Base-by-base conservation (phyloP, 225 moss, liverwort and hornwort genomes). In the Physcomitrellopsis africana region DNA sequence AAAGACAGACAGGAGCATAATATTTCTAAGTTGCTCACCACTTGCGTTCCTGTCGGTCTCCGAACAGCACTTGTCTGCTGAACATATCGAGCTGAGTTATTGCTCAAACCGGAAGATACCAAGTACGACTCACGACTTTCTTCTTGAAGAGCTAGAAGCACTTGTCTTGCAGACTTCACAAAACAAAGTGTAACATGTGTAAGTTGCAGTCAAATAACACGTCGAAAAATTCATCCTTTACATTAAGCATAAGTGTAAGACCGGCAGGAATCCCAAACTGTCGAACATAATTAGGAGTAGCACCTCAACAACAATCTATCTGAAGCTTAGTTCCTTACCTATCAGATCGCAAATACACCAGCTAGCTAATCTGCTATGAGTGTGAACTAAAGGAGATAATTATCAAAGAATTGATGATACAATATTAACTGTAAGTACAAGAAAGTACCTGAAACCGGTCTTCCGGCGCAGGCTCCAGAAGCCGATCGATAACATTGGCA, bases 401-500 rank as follows among this genome's bases (percentile, higher is more conserved):
- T 15, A 56, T 16, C n/a, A 18, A 56, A 56, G 55, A 56, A 11
- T 18, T n/a, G 8, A 19, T 18, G 18, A 18, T 1, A 18, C 19
- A 18, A 20, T 9, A n/a, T 56, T 56, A 8, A 7, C 12, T 56
- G n/a, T 2, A 8, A 57, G 17, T 60, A 11, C 17, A 55, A 60
- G 66, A 8, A 57, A 46, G 76, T 44, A 87, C 87, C 86, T 92
- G 96, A 72, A 89, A 97, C 26, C 97, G 93, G 68, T 97, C 97
- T 77, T 97, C 97, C 3, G 94, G 97, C 51, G 94, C 97, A 75
- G 94, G 97, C 76, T 97, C 94, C 80, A 97, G 63, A 63, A 97
- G 91, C 41, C 80, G 87, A 77, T 89, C 90, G 67, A 97, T 83
- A 22, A 92, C 81, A 70, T 82, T 60, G 22, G 86, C 81, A 73